Evolutionary conservation across 2,329 filamentous ascomycete species (phyloP), one percentile per base, ranked within the genome.

Genomic region (Verticillium klebahnii): DNA sequence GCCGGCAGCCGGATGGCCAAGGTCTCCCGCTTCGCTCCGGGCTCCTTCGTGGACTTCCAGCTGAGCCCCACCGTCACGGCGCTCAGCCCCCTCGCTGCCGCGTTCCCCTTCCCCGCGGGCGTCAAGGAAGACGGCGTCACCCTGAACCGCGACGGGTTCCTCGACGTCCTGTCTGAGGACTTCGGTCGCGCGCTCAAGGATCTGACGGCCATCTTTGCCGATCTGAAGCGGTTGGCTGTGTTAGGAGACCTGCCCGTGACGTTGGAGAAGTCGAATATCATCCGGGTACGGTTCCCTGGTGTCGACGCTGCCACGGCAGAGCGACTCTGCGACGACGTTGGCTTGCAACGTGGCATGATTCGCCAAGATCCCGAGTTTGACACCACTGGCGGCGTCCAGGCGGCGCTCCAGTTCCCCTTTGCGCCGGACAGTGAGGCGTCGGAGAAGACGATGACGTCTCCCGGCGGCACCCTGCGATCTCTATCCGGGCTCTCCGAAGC

Each of bases 11-110:
- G 86, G 73, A 83, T 95, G 77, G 82, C 84, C 37, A 81, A 80
- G 54, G 77, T 86, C 8, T 79, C 84, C 59, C 82, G 78, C 72
- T 75, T 70, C 75, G 65, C 78, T 2, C 87, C 92, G 2, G 95
- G 95, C 31, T 91, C 93, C 1, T 94, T 86, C 74, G 83, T 99
- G 72, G 93, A 96, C 76, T 99, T 98, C 79, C 83, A 88, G 69
- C 80, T 98, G 69, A 92, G 87, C 75, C 95, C 95, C 2, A 96
- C 91, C 63, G 87, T 98, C 71, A 98, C 94, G 36, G 92, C 94
- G 34, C 84, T 99, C 62, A 90, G 89, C 68, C 88, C 90, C 11
- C 79, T 96, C 52, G 82, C 82, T 61, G 82, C 82, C 11, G 80
- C 78, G 12, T 82, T 82, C 12, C 80, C 78, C 14, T 77, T 89